Conservation (phyloP, 306 rosid genomes). For the Crataegus laevigata region DNA sequence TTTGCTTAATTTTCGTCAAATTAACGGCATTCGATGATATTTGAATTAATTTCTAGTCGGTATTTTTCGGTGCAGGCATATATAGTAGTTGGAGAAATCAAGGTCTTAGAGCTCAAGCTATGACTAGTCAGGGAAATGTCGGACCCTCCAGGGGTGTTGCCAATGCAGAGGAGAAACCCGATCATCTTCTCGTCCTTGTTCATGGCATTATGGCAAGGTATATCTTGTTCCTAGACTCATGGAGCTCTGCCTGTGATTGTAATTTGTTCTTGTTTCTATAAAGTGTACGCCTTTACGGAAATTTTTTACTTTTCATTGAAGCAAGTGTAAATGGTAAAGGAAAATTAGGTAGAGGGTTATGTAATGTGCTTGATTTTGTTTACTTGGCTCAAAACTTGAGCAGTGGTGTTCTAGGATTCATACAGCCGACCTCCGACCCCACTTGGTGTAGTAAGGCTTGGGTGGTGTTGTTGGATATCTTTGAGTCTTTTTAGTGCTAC, state of each 20-base stretch:
- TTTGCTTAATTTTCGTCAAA: neutral
- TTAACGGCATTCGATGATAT: slow-evolving; percentile 11
- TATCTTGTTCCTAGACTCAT: slow-evolving; percentile 10
- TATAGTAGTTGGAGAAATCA: slow-evolving; percentile 49
- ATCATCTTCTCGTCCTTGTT: slow-evolving; percentile 95
- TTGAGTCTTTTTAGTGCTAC: neutral
- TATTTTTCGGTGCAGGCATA: slow-evolving; percentile 35
- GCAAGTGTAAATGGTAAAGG: neutral
- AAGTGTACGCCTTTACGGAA: neutral
- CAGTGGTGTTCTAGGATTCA: too few species aligned
- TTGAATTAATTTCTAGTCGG: neutral
- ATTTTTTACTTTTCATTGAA: neutral
- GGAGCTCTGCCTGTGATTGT: neutral
- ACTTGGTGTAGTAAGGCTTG: too few species aligned
- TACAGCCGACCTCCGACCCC: too few species aligned
- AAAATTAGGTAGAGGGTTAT: neutral
- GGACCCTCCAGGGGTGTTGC: slow-evolving; percentile 28
- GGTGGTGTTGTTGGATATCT: neutral
- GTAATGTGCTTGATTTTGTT: neutral
- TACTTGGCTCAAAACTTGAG: too few species aligned
- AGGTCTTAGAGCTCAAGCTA: slow-evolving; percentile 47
- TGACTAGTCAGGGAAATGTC: slow-evolving; percentile 49
- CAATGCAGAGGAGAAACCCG: slow-evolving; percentile 43
- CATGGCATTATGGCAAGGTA: slow-evolving; percentile 97
- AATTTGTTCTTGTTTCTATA: neutral